Conservation (phyloP, 768 basidiomycete genomes). For the Mrakia blollopis region DNA sequence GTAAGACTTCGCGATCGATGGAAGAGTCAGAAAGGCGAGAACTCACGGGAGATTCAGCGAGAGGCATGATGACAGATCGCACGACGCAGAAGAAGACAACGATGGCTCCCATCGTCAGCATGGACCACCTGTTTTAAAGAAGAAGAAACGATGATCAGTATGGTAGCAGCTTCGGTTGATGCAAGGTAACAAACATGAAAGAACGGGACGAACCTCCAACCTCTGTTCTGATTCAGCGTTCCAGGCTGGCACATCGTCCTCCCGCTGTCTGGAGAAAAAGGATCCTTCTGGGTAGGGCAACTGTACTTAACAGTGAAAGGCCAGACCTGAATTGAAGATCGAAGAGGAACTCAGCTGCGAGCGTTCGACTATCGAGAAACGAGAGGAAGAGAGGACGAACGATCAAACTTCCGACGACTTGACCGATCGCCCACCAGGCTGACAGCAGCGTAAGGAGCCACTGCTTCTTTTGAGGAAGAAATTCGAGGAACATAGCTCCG, state of each 20-base stretch:
- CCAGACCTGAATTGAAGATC: background rate
- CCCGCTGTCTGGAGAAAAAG: background rate
- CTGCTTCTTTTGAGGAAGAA: slow-evolving; percentile 12
- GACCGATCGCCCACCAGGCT: slow-evolving; percentile 18
- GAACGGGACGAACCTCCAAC: slow-evolving; percentile 4
- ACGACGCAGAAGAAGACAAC: background rate
- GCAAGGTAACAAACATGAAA: too few relatives aligned
- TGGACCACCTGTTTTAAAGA: background rate
- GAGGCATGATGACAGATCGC: background rate
- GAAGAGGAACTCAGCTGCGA: background rate
- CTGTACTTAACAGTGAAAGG: background rate
- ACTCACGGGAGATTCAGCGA: background rate
- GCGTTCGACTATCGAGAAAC: background rate
- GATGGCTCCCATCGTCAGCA: slow-evolving; percentile 7
- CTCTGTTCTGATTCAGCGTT: slow-evolving; percentile 11
- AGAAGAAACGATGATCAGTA: background rate
- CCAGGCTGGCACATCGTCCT: slow-evolving; percentile 1
- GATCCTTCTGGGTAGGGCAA: background rate
- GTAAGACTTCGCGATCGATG: background rate
- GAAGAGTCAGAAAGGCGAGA: background rate
- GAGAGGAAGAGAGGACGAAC: background rate
- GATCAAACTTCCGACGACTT: slow-evolving; percentile 13
- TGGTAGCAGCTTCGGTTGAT: too few relatives aligned
- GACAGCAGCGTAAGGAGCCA: slow-evolving; percentile 9
- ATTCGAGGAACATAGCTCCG: slow-evolving; percentile 21